phyloP scores from a whole-genome alignment of 2,329 filamentous ascomycete genomes.

The Exophiala bonariae region DNA sequence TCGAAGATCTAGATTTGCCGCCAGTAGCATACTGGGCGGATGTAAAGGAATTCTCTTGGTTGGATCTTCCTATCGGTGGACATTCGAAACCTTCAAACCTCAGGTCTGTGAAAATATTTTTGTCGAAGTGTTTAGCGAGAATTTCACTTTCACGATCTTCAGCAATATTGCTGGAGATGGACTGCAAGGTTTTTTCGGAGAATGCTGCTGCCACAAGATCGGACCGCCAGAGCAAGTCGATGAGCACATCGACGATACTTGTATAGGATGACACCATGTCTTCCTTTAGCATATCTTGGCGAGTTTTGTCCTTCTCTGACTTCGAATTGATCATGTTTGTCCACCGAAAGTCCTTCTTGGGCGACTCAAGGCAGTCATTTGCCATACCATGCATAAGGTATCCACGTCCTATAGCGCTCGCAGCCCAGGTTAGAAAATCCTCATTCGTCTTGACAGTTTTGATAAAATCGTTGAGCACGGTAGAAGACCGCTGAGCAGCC shows the following conservation, averaged over 20 bases:
- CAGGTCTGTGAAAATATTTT: constrained; percentile 39
- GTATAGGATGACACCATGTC: constrained; percentile 18
- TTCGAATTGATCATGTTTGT: too few relatives aligned
- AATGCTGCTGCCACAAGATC: constrained; percentile 24
- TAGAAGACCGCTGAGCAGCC: constrained; percentile 61
- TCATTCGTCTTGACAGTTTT: constrained; percentile 62
- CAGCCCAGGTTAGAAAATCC: constrained; percentile 81
- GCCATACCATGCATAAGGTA: constrained; percentile 72
- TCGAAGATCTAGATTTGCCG: background rate
- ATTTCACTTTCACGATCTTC: constrained; percentile 33
- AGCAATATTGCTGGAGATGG: constrained; percentile 39
- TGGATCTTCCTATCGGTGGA: constrained; percentile 29
- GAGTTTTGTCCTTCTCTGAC: too few relatives aligned
- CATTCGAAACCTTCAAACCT: constrained; percentile 44
- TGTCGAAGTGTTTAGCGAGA: constrained; percentile 38
- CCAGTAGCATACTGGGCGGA: background rate
- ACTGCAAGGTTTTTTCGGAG: constrained; percentile 46
- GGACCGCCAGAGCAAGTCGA: constrained; percentile 18
- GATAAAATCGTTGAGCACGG: constrained; percentile 76
- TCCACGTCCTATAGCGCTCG: constrained; percentile 76
- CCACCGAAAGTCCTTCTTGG: background rate
- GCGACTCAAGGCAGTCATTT: background rate
- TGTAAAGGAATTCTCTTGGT: background rate
- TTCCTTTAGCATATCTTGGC: background rate
- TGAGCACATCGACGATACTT: constrained; percentile 17